Conservation (phyloP, 2,329 filamentous ascomycete genomes). For the Cladosporium halotolerans region DNA sequence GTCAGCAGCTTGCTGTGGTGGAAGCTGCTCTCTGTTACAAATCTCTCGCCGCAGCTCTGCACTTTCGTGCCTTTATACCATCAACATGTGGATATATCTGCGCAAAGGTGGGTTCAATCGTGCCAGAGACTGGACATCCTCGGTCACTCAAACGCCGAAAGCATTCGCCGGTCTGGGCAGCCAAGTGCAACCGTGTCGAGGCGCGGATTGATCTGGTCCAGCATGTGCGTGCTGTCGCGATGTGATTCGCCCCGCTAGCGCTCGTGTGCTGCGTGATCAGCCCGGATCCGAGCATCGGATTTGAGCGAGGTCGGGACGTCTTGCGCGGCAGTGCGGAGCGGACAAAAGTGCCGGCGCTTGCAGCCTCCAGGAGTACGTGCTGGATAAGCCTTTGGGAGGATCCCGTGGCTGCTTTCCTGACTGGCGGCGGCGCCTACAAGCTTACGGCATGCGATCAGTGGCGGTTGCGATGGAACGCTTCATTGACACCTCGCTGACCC, state of each 20-base stretch:
- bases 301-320: neutral
- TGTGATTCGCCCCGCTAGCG: neutral
- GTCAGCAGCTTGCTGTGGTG: neutral
- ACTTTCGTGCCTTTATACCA: neutral
- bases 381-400: slow-evolving; percentile 1
- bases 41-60: too few species aligned
- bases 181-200: slow-evolving; percentile 7
- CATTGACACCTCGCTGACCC: too few species aligned
- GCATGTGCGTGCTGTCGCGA: neutral
- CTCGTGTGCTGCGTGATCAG: neutral
- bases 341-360: slow-evolving; percentile 2
- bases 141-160: slow-evolving; percentile 5
- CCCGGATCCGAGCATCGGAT: neutral
- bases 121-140: neutral
- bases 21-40: too few species aligned
- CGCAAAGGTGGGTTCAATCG: neutral
- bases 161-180: slow-evolving; percentile 8
- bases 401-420: neutral
- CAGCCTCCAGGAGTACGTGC: neutral
- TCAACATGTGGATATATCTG: slow-evolving; percentile 1
- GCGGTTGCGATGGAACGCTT: neutral
- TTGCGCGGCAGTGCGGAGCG: neutral
- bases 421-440: slow-evolving; percentile 2
- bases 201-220: neutral
- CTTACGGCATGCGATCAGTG: neutral